These are phyloP conservation scores for Zalerion maritima DNA, from an alignment of 495 filamentous ascomycete species.

Conservation along the genomic window DNA sequence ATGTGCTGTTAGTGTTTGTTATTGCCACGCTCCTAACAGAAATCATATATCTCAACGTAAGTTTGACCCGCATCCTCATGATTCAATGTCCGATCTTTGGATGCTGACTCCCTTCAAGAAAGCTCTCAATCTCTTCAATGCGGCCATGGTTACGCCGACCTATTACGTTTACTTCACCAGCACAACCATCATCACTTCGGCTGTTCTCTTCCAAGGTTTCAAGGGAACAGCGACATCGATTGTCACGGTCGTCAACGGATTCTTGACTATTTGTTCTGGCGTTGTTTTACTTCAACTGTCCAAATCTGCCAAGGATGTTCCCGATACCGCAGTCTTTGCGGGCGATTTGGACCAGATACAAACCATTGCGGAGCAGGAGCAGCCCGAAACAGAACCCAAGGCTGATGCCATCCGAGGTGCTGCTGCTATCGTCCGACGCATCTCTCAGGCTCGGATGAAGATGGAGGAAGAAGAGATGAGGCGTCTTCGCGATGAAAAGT, in stretches of 20 bases:
- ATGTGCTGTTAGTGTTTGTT: slow-evolving; percentile 84
- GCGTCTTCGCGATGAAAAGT: slow-evolving; percentile 62
- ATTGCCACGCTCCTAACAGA: slow-evolving; percentile 76
- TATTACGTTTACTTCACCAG: slow-evolving; percentile 98
- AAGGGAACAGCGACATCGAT: slow-evolving; percentile 72
- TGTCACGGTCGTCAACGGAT: slow-evolving; percentile 80
- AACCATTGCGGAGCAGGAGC: slow-evolving; percentile 84
- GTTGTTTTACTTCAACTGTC: slow-evolving; percentile 97
- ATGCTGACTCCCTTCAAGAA: slow-evolving; percentile 49
- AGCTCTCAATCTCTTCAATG: slow-evolving; percentile 96
- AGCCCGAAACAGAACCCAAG: slow-evolving; percentile 89
- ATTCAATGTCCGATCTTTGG: not conserved
- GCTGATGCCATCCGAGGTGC: slow-evolving; percentile 91
- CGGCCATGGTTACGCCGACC: slow-evolving; percentile 89
- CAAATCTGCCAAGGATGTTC: slow-evolving; percentile 94
- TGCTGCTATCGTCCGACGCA: slow-evolving; percentile 72
- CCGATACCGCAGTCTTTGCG: slow-evolving; percentile 81
- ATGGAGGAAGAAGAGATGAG: slow-evolving; percentile 71
- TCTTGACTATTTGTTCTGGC: slow-evolving; percentile 85
- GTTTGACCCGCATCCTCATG: slow-evolving; percentile 15
- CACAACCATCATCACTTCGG: slow-evolving; percentile 84
- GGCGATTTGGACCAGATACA: slow-evolving; percentile 91
- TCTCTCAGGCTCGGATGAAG: slow-evolving; percentile 62
- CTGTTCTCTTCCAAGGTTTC: slow-evolving; percentile 87
- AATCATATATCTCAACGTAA: slow-evolving; percentile 89